Evolutionary conservation across 148 eudicot genomes (phyloP).

Genomic region (Rhododendron ferrugineum): DNA sequence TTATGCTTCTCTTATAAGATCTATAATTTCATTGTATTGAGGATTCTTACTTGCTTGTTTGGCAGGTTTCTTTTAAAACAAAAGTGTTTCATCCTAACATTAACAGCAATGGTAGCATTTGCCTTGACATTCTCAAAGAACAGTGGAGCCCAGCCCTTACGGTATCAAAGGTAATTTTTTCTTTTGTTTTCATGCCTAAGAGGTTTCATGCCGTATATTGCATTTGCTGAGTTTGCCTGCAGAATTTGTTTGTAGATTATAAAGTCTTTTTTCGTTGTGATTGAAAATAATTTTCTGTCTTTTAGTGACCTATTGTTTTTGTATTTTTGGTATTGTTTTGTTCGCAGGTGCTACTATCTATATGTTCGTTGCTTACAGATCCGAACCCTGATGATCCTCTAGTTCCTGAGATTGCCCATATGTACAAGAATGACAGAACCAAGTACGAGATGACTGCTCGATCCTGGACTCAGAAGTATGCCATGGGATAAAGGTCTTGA

Average conservation of each 20-base stretch:
- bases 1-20: background rate
- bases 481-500: constrained; percentile 18
- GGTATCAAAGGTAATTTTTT: constrained; percentile 18
- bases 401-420: constrained; percentile 44
- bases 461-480: constrained; percentile 48
- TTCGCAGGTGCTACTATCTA: constrained; percentile 37
- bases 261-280: background rate
- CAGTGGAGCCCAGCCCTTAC: constrained; percentile 38
- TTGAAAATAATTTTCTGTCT: background rate
- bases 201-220: background rate
- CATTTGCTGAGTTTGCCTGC: background rate
- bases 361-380: constrained; percentile 38
- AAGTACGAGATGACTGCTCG: constrained; percentile 44
- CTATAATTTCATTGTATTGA: background rate
- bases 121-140: constrained; percentile 39
- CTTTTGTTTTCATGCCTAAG: background rate
- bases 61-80: constrained; percentile 24
- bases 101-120: constrained; percentile 37
- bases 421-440: constrained; percentile 37
- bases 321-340: background rate
- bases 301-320: background rate
- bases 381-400: constrained; percentile 47
- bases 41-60: background rate
- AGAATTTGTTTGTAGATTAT: background rate
- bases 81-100: constrained; percentile 17